Base-by-base conservation (phyloP, 2,329 filamentous ascomycete species). In the Lasiodiplodia gonubiensis region DNA sequence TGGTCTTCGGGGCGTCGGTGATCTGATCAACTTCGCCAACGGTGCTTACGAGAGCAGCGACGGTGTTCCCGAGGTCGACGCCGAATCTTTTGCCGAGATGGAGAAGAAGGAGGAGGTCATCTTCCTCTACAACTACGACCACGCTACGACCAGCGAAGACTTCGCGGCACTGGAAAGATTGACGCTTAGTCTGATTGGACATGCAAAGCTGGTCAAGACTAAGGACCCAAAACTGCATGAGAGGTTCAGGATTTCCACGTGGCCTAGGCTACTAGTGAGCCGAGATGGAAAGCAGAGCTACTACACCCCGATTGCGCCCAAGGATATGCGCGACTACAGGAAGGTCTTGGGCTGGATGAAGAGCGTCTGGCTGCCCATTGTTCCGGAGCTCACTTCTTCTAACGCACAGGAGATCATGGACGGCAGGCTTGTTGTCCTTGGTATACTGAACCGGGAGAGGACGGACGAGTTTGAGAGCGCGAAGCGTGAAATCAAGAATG, bases 51-150 rank as follows among this genome's bases (percentile, higher is more conserved):
- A 93, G 64, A 85, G 93, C 67, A 89, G 89, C 11, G 84, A 86
- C 57, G 93, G 93, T 52, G 89, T 99, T 33, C 87, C 88, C 68
- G 91, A 98, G 73, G 91, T 99, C 12, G 89, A 94, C 74, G 89
- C 90, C 11, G 86, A 85, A 27, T 84, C 86, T 4, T 93, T 99
- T 75, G 89, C 91, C 77, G 89, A 89, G 69, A 83, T 99, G 73
- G 94, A 99, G 79, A 87, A 95, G 83, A 94, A 91, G 70, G 93
- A 98, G 74, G 94, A 98, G 69, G 95, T 99, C 69, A 90, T 98
- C 66, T 99, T 99, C 79, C 82, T 97, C 71, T 99, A 98, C 82
- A 97, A 98, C 80, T 99, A 97, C 80, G 95, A 99, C 76, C 90
- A 97, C 72, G 95, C 95, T 14, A 97, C 94, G 2, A 96, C 93